A percentile compares a stretch with the other conserved stretches of the same genome.
Conservation (phyloP, 2,329 filamentous ascomycete genomes). For the Penicillium sp. region DNA sequence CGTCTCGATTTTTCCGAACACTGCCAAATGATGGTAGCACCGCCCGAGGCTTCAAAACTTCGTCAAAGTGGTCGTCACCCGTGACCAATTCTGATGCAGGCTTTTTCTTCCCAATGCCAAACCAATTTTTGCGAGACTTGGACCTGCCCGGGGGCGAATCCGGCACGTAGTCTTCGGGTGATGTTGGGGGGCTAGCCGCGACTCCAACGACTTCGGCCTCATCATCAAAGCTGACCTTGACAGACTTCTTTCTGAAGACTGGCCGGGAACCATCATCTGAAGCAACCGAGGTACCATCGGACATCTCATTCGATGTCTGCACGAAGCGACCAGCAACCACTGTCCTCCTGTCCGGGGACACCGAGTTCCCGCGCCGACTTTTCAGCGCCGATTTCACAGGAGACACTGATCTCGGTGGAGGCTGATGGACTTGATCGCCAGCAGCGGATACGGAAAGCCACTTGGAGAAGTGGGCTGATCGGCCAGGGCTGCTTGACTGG, state of each 20-base stretch:
- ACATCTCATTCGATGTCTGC: conserved; percentile 50
- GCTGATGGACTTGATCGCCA: conserved; percentile 51
- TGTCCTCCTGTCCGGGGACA: conserved; percentile 33
- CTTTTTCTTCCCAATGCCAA: conserved; percentile 36
- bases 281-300: conserved; percentile 51
- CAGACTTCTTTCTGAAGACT: conserved; percentile 49
- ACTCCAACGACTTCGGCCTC: conserved; percentile 49
- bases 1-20: conserved; percentile 48
- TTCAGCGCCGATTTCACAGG: conserved; percentile 61
- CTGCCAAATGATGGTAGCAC: conserved; percentile 61
- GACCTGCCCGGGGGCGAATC: conserved; percentile 35
- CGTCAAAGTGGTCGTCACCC: conserved; percentile 50
- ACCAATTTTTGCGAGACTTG: conserved; percentile 33
- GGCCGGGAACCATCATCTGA: conserved; percentile 43
- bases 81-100: conserved; percentile 21
- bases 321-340: conserved; percentile 20
- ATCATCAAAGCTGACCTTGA: conserved; percentile 66
- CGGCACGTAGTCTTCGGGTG: conserved; percentile 36
- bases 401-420: conserved; percentile 56
- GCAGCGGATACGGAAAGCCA: conserved; percentile 47
- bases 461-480: conserved; percentile 55
- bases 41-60: conserved; percentile 55
- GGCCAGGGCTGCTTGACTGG: conserved; percentile 46
- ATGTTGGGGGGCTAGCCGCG: conserved; percentile 40
- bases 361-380: conserved; percentile 46